These are phyloP conservation scores for Rhodamnia rubescens DNA, from an alignment of 345 rosid species.

Conservation along the genomic window DNA sequence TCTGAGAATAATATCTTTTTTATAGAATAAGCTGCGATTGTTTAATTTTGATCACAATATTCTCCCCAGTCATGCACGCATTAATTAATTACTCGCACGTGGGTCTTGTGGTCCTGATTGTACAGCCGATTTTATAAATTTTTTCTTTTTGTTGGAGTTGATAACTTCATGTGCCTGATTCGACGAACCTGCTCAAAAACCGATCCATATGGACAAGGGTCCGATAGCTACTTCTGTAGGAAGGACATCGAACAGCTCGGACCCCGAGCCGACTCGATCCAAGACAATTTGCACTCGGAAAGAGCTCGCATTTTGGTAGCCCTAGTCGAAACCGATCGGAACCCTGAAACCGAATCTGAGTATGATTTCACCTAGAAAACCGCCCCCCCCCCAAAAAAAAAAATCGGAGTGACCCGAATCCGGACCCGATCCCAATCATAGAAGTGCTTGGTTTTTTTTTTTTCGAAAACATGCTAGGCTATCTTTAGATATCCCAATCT, in stretches of 20 bases:
- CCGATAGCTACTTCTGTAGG: not conserved
- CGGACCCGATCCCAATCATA: not conserved
- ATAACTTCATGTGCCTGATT: not conserved
- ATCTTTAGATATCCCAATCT: no score
- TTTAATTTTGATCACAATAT: not conserved
- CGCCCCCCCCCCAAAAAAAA: no score
- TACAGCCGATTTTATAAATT: not conserved
- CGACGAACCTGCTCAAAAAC: conserved; percentile 1
- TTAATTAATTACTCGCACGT: conserved; percentile 5
- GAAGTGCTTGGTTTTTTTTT: no score
- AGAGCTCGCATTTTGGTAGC: not conserved
- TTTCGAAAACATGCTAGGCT: no score
- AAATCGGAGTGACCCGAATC: no score
- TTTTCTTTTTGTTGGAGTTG: no score
- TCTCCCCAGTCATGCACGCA: not conserved
- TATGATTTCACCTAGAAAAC: not conserved
- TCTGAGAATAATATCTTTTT: not conserved
- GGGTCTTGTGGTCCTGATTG: conserved; percentile 9
- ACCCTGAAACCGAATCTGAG: not conserved
- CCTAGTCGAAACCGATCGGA: not conserved
- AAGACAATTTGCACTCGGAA: not conserved
- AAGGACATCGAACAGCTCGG: not conserved
- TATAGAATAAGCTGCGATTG: not conserved
- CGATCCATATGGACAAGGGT: not conserved
- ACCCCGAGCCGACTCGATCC: not conserved